Evolutionary conservation across 1,139 yeast genomes (phyloP).

Genomic region (Debaryomyces udenii): DNA sequence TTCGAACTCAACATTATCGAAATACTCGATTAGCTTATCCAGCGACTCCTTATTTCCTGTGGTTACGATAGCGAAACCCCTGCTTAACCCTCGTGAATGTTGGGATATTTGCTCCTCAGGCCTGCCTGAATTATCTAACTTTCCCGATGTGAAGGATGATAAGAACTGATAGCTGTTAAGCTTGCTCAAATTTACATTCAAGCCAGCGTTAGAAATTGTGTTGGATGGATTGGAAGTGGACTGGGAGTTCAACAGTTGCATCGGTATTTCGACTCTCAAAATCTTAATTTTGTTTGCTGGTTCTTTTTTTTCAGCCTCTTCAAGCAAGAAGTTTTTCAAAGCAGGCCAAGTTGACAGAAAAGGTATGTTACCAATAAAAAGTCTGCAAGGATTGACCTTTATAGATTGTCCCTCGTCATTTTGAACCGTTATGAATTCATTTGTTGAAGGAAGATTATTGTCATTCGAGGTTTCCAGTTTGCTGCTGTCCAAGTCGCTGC

Average conservation of each 20-base stretch:
- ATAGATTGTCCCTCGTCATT: slow-evolving; percentile 35
- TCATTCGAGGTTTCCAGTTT: slow-evolving; percentile 1
- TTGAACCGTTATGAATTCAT: slow-evolving; percentile 23
- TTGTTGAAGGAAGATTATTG: slow-evolving; percentile 2
- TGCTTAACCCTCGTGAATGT: slow-evolving; percentile 25
- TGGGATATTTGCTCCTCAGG: slow-evolving; percentile 7
- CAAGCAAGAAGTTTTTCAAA: slow-evolving; percentile 49
- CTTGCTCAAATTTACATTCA: slow-evolving; percentile 9
- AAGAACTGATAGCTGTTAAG: slow-evolving; percentile 14
- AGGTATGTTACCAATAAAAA: slow-evolving; percentile 62
- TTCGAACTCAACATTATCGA: slow-evolving; percentile 55
- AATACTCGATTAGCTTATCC: slow-evolving; percentile 48
- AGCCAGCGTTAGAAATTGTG: neutral
- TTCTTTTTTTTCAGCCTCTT: slow-evolving; percentile 35
- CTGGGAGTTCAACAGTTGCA: slow-evolving; percentile 27
- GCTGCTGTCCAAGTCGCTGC: slow-evolving; percentile 1
- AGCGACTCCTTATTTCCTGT: slow-evolving; percentile 55
- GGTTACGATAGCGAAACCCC: slow-evolving; percentile 70
- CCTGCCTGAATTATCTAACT: slow-evolving; percentile 1
- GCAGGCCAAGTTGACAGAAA: slow-evolving; percentile 59
- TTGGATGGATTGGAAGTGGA: slow-evolving; percentile 1
- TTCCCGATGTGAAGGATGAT: slow-evolving; percentile 10
- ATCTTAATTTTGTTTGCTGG: slow-evolving; percentile 36
- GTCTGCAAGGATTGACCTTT: slow-evolving; percentile 41
- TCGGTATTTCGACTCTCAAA: slow-evolving; percentile 59